Percentiles rank a stretch among this genome's conserved stretches.
phyloP scores from a whole-genome alignment of 345 rosid species.

The Heritiera littoralis region DNA sequence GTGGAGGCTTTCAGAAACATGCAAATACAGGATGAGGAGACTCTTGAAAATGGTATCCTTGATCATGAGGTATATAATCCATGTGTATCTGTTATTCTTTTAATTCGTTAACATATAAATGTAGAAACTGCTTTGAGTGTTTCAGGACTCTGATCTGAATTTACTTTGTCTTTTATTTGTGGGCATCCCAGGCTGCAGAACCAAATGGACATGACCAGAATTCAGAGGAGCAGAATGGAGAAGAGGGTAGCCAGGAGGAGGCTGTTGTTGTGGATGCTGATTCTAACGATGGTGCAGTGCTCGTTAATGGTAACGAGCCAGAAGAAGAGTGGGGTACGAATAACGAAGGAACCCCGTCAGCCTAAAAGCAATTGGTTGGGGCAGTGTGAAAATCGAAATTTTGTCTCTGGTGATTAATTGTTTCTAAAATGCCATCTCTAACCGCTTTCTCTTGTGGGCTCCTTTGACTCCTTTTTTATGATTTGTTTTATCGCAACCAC shows the following conservation, averaged over 20 bases:
- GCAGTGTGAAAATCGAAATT: slow-evolving; percentile 79
- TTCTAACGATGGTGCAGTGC: slow-evolving; percentile 88
- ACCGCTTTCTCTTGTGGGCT: slow-evolving; percentile 34
- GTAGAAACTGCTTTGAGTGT: neutral
- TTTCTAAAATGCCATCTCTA: slow-evolving; percentile 62
- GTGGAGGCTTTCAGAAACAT: slow-evolving; percentile 87
- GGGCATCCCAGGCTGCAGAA: slow-evolving; percentile 47
- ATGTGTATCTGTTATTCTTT: neutral
- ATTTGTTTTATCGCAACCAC: neutral
- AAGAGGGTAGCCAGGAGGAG: slow-evolving; percentile 80
- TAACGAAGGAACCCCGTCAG: slow-evolving; percentile 93
- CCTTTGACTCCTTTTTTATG: neutral
- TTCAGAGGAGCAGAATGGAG: slow-evolving; percentile 61
- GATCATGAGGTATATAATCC: slow-evolving; percentile 62
- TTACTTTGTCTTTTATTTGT: neutral
- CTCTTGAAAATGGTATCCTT: slow-evolving; percentile 80
- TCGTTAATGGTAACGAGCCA: slow-evolving; percentile 85
- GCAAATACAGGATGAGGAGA: slow-evolving; percentile 78
- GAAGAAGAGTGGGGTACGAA: slow-evolving; percentile 99
- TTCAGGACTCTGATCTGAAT: slow-evolving; percentile 2
- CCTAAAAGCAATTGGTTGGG: slow-evolving; percentile 90
- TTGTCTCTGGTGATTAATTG: slow-evolving; percentile 98
- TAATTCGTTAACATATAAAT: neutral
- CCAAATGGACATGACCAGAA: slow-evolving; percentile 53
- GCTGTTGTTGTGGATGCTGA: slow-evolving; percentile 77